Conservation (phyloP, 768 basidiomycete species). For the Melanogaster broomeanus region DNA sequence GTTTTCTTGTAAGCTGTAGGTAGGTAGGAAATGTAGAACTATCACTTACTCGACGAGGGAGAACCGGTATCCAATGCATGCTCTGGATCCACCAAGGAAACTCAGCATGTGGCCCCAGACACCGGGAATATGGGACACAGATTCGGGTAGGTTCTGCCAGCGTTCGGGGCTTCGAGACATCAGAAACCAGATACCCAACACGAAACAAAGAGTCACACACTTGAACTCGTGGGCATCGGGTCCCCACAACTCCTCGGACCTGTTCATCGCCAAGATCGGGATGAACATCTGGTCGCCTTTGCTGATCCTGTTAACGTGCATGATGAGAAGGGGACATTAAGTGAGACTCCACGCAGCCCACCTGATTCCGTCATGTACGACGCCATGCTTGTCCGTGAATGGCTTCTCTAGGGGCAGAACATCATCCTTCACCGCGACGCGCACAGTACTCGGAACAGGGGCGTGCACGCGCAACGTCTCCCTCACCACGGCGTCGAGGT, state of each 20-base stretch:
- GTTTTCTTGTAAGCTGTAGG: no score
- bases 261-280: conserved; percentile 54
- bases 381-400: conserved; percentile 42
- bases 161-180: no score
- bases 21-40: no score
- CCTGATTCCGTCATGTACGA: conserved; percentile 38
- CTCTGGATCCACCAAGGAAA: no score
- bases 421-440: conserved; percentile 51
- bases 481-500: conserved; percentile 62
- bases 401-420: conserved; percentile 47
- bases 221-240: conserved; percentile 58
- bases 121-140: no score
- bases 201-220: conserved; percentile 31
- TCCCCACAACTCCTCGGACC: conserved; percentile 56
- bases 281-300: conserved; percentile 50
- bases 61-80: no score
- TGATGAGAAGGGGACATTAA: no score
- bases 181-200: neutral
- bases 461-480: conserved; percentile 57
- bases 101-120: no score
- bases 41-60: no score
- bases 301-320: conserved; percentile 29
- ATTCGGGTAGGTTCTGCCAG: no score
- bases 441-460: conserved; percentile 45
- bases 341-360: conserved; percentile 11